Conservation (phyloP, 768 basidiomycete species). For the Lactifluus pinguis region DNA sequence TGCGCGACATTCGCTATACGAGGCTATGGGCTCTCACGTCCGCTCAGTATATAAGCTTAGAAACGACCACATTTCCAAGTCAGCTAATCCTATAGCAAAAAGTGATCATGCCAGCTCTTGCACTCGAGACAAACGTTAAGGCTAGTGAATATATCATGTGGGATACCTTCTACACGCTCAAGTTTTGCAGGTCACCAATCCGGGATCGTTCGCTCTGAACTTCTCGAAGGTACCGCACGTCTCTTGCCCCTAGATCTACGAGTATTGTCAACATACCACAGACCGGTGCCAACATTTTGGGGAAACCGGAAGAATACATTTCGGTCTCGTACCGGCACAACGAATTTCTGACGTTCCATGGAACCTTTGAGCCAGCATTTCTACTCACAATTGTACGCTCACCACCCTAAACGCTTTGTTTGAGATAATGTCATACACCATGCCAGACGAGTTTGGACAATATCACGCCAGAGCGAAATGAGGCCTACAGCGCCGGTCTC, state of each 20-base stretch:
- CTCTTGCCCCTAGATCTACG: background rate
- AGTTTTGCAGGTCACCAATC: background rate
- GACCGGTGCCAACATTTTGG: conserved; percentile 44
- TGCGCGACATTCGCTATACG: too few species aligned
- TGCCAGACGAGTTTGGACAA: conserved; percentile 50
- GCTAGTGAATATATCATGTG: background rate
- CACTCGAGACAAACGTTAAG: conserved; percentile 17
- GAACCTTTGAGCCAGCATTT: conserved; percentile 60
- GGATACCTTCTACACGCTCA: background rate
- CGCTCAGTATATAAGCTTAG: background rate
- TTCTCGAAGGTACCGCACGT: conserved; percentile 14
- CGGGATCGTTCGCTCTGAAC: background rate
- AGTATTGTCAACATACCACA: conserved; percentile 20
- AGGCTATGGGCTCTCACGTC: too few species aligned
- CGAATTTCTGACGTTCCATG: conserved; percentile 50
- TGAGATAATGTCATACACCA: background rate
- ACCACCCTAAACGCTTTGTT: background rate
- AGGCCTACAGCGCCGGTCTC: conserved; percentile 45
- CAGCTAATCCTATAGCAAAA: background rate
- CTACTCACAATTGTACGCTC: conserved; percentile 46
- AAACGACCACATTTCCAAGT: background rate
- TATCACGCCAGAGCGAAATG: conserved; percentile 38
- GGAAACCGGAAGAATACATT: conserved; percentile 48
- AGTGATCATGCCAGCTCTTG: conserved; percentile 12
- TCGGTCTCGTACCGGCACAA: conserved; percentile 47